Evolutionary conservation across 2,329 filamentous ascomycete species (phyloP), one percentile per base, ranked within the genome.

Genomic region (Diaporthe sp.): DNA sequence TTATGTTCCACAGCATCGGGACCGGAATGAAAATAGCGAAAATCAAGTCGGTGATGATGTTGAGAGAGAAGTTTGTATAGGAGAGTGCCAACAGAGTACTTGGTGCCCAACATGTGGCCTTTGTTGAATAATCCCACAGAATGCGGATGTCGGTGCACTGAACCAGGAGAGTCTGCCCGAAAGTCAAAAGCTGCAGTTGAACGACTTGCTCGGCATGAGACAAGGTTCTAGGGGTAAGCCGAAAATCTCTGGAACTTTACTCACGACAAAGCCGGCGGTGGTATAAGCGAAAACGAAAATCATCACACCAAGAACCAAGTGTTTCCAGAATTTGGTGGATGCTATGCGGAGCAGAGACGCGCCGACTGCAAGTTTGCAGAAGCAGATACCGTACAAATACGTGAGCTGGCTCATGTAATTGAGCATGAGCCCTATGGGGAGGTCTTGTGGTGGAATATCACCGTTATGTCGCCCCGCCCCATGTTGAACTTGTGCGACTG

Each of bases 71-170:
- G 77, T 87, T 87, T 28, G 84, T 83, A 75, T 87, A 88, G 15
- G 84, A 84, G 2, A 90, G 80, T 0, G 79, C 81, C 42, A 86
- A 81, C 7, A 89, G 80, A 0, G 84, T 87, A 1, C 68, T 62
- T 8, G 79, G 75, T 0, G 81, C 74, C 84, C 87, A 90, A 77
- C 88, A 89, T 1, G 81, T 83, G 0, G 83, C 80, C 13, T 82
- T 79, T 2, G 86, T 81, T 0, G 78, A 79, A 0, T 53, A 59
- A 76, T 90, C 86, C 88, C 88, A 90, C 39, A 85, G 82, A 0
- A 85, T 76, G 8, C 84, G 82, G 1, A 89, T 79, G 57, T 89
- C 83, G 8, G 82, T 84, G 67, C 88, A 90, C 75, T 90, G 87
- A 1, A 89, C 79, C 2, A 89, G 74, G 2, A 89, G 76, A 0